Evolutionary conservation across 2,329 filamentous ascomycete species (phyloP).

Genomic region (Zymoseptoria tritici): DNA sequence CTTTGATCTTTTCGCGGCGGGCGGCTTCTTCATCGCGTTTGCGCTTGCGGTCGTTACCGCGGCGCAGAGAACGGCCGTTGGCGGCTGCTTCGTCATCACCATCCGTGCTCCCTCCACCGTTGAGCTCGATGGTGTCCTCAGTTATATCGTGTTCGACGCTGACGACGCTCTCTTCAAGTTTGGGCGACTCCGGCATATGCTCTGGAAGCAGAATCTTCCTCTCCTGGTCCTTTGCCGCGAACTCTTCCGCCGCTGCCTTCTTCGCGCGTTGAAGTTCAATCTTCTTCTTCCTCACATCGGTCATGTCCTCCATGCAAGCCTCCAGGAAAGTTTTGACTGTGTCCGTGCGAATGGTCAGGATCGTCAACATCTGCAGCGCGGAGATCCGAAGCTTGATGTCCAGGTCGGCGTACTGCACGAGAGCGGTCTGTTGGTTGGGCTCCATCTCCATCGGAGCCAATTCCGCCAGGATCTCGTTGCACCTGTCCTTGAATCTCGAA

Average conservation of each 20-base stretch:
- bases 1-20: conserved; percentile 59
- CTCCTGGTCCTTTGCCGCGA: conserved; percentile 35
- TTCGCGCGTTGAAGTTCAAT: conserved; percentile 82
- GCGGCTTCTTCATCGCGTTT: conserved; percentile 54
- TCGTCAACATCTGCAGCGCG: conserved; percentile 75
- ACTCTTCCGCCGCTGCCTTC: conserved; percentile 50
- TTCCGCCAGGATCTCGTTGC: conserved; percentile 70
- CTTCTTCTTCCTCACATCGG: conserved; percentile 86
- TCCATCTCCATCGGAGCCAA: conserved; percentile 74
- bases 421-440: conserved; percentile 67
- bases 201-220: conserved; percentile 62
- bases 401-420: conserved; percentile 62
- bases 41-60: conserved; percentile 54
- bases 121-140: conserved; percentile 47
- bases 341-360: conserved; percentile 79
- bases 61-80: conserved; percentile 49
- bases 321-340: conserved; percentile 83
- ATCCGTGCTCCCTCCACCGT: conserved; percentile 49
- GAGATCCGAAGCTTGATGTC: conserved; percentile 77
- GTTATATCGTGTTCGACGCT: conserved; percentile 34
- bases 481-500: conserved; percentile 59
- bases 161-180: conserved; percentile 25
- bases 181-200: conserved; percentile 60
- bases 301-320: conserved; percentile 90
- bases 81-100: conserved; percentile 61